Percentiles rank a stretch among this genome's conserved stretches.
These are phyloP conservation scores for Musa troglodytarum DNA, from an alignment of 176 grass and related monocot genomes.

Conservation along the genomic window DNA sequence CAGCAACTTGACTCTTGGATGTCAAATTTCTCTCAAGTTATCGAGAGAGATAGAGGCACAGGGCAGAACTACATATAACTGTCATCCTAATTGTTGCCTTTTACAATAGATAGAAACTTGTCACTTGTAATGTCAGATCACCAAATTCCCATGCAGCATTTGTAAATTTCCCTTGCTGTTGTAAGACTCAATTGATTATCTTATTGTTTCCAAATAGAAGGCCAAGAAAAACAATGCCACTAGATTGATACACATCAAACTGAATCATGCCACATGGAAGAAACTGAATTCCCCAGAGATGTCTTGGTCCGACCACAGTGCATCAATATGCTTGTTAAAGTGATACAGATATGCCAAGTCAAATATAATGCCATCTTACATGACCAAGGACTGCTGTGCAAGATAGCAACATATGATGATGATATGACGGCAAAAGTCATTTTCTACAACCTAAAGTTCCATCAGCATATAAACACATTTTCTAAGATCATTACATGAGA, in stretches of 20 bases:
- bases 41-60: too few relatives aligned
- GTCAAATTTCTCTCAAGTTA: too few relatives aligned
- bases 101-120: too few relatives aligned
- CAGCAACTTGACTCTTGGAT: too few relatives aligned
- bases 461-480: not conserved
- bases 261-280: too few relatives aligned
- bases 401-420: not conserved
- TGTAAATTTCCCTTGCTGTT: too few relatives aligned
- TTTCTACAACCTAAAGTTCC: not conserved
- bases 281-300: not conserved
- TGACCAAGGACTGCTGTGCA: too few relatives aligned
- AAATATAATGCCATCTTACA: not conserved
- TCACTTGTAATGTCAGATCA: too few relatives aligned
- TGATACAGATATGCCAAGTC: too few relatives aligned
- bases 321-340: not conserved
- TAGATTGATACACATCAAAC: not conserved
- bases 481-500: not conserved
- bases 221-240: not conserved
- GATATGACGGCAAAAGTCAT: not conserved
- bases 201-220: not conserved
- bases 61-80: too few relatives aligned
- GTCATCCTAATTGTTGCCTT: too few relatives aligned
- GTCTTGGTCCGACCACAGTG: not conserved
- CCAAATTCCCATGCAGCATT: too few relatives aligned
- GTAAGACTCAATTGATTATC: not conserved